A percentile compares a stretch with the other conserved stretches of the same genome.
Conservation (phyloP, 2,329 filamentous ascomycete species). For the Stagonosporopsis chrysanthemi region DNA sequence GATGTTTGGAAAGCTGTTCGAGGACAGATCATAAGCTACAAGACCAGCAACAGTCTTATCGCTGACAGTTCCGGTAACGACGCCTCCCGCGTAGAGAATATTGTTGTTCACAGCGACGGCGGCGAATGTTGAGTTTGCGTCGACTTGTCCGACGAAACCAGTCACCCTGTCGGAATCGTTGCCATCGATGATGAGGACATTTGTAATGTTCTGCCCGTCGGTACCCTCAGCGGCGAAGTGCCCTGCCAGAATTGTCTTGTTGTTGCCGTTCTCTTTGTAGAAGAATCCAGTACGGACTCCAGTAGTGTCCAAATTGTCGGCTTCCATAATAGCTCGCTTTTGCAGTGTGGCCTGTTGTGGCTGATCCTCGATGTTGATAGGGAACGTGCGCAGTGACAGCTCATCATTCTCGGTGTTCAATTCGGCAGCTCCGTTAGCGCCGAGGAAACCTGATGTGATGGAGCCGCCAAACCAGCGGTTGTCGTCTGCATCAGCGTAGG, state of each 20-base stretch:
- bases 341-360: slow-evolving; percentile 40
- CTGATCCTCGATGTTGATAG: slow-evolving; percentile 34
- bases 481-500: slow-evolving; percentile 67
- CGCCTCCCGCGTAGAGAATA: slow-evolving; percentile 82
- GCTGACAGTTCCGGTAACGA: slow-evolving; percentile 73
- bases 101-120: slow-evolving; percentile 62
- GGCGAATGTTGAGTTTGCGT: slow-evolving; percentile 76
- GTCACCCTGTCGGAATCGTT: slow-evolving; percentile 70
- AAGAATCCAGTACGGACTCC: slow-evolving; percentile 83
- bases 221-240: slow-evolving; percentile 77
- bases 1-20: slow-evolving; percentile 65
- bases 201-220: slow-evolving; percentile 76
- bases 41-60: slow-evolving; percentile 73
- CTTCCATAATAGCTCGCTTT: slow-evolving; percentile 54
- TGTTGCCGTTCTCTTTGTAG: slow-evolving; percentile 72
- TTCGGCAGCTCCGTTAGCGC: slow-evolving; percentile 74
- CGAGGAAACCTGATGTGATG: slow-evolving; percentile 76
- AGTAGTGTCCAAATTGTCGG: slow-evolving; percentile 59
- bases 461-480: slow-evolving; percentile 82
- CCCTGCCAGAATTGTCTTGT: slow-evolving; percentile 87
- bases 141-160: slow-evolving; percentile 72
- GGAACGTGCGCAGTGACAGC: slow-evolving; percentile 57
- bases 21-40: slow-evolving; percentile 77
- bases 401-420: slow-evolving; percentile 54
- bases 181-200: slow-evolving; percentile 83